Conservation (phyloP, 2,329 filamentous ascomycete species). For the Neonectria sp. region DNA sequence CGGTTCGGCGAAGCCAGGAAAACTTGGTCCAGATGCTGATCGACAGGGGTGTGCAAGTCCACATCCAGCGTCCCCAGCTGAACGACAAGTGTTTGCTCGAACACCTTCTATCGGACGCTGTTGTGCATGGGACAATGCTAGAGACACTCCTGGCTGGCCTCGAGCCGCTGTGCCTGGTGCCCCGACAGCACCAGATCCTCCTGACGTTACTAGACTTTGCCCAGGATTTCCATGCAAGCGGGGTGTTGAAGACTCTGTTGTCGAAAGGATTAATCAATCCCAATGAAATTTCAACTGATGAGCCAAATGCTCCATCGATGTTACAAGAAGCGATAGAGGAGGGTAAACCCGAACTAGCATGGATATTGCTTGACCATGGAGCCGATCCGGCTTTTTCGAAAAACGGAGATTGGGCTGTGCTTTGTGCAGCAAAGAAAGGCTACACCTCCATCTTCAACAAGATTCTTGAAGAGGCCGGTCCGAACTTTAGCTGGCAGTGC, state of each 20-base stretch:
- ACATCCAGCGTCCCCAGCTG: conserved; percentile 22
- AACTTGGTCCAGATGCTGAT: conserved; percentile 32
- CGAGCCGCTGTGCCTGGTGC: conserved; percentile 23
- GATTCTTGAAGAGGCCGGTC: conserved; percentile 29
- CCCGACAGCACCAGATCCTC: conserved; percentile 35
- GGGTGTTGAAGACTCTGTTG: conserved; percentile 30
- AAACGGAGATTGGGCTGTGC: conserved; percentile 30
- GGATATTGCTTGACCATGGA: conserved; percentile 33
- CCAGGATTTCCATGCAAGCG: conserved; percentile 11
- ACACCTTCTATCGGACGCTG: conserved; percentile 22
- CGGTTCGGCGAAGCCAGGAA: conserved; percentile 22
- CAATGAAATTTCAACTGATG: conserved; percentile 18
- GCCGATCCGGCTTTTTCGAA: conserved; percentile 37
- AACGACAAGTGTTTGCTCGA: conserved; percentile 33
- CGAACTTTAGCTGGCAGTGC: conserved; percentile 36
- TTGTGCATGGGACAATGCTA: conserved; percentile 25
- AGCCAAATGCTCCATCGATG: conserved; percentile 20
- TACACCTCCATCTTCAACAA: conserved; percentile 34
- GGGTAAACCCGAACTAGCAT: conserved; percentile 24
- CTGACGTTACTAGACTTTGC: conserved; percentile 17
- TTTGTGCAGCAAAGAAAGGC: conserved; percentile 33
- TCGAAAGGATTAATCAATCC: conserved; percentile 33
- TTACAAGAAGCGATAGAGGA: conserved; percentile 32
- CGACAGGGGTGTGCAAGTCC: conserved; percentile 28
- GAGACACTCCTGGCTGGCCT: conserved; percentile 30